These are phyloP conservation scores for Neurospora sp. DNA, from an alignment of 495 filamentous ascomycete genomes.

Conservation along the genomic window DNA sequence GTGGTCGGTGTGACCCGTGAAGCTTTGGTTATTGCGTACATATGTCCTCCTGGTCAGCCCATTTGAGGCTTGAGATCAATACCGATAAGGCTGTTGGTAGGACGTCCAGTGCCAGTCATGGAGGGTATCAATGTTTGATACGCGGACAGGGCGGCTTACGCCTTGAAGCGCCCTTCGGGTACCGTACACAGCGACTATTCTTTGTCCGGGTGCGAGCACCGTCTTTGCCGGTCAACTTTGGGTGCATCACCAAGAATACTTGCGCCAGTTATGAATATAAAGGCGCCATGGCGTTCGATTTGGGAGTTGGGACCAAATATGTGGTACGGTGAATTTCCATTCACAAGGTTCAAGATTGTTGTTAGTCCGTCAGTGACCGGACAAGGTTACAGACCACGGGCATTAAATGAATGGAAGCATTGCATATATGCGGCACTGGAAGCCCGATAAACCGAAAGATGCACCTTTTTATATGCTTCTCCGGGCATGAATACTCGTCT, in stretches of 20 bases:
- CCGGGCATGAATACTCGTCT: not conserved
- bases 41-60: not conserved
- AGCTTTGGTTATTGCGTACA: not conserved
- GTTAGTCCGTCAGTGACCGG: not conserved
- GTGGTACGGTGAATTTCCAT: not conserved
- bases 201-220: not conserved
- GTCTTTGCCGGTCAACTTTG: not conserved
- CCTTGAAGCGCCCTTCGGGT: not conserved
- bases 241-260: not conserved
- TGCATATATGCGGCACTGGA: not conserved
- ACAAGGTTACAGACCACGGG: not conserved
- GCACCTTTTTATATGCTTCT: not conserved
- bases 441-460: not conserved
- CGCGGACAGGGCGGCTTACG: not conserved
- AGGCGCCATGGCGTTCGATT: not conserved
- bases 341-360: not conserved
- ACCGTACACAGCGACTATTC: not conserved
- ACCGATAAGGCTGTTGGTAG: not conserved
- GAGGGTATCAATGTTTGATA: not conserved
- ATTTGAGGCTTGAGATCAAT: not conserved
- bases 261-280: not conserved
- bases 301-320: no score
- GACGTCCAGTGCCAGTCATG: not conserved
- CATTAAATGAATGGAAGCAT: not conserved
- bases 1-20: not conserved